phyloP scores from a whole-genome alignment of 345 rosid genomes.

The Psidium guajava region DNA sequence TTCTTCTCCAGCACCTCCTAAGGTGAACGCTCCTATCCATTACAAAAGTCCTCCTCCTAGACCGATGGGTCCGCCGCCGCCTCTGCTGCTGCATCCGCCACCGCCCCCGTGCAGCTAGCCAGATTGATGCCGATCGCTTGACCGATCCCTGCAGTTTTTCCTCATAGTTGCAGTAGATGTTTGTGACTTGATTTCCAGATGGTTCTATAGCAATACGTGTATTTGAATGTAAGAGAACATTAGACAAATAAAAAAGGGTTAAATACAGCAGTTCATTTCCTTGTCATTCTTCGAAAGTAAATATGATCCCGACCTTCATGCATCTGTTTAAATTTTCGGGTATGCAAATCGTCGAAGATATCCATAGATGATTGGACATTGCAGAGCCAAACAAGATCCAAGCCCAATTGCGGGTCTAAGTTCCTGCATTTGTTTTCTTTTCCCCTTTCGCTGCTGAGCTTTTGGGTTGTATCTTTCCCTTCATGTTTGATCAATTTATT shows the following conservation, averaged over 20 bases:
- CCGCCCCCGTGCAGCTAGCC: background rate
- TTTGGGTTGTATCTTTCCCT: background rate
- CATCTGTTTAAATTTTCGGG: background rate
- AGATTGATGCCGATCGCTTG: background rate
- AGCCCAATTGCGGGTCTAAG: background rate
- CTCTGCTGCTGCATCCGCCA: rapidly evolving
- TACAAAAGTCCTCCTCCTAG: background rate
- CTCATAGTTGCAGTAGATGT: background rate
- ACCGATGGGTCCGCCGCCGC: background rate
- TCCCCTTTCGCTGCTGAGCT: background rate
- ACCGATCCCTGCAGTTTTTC: background rate
- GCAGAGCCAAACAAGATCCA: background rate
- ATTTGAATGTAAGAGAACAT: background rate
- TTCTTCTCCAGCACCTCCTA: background rate
- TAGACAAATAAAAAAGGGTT: background rate
- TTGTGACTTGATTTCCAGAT: background rate
- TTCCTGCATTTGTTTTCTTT: background rate
- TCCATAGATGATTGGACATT: background rate
- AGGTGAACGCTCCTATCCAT: background rate
- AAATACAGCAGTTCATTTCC: background rate
- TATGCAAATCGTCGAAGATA: background rate
- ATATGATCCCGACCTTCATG: background rate
- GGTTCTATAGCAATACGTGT: background rate
- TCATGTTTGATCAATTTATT: background rate
- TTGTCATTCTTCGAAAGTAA: background rate